A percentile compares a stretch with the other conserved stretches of the same genome.
These are phyloP conservation scores for Metschnikowia henanensis DNA, from an alignment of 805 yeast species.

Conservation along the genomic window DNA sequence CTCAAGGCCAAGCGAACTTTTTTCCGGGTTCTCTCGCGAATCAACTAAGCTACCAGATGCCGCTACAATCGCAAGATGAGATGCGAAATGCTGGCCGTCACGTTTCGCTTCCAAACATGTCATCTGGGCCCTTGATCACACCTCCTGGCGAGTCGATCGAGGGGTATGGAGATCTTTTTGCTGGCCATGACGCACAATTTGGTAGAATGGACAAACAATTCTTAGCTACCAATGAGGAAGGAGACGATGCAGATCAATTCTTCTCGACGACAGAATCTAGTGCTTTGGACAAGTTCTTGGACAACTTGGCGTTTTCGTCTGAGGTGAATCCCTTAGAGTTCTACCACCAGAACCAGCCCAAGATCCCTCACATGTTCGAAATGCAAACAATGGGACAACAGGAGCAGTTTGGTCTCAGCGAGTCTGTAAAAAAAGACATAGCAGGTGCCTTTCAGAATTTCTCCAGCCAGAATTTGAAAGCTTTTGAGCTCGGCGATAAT, in stretches of 20 bases:
- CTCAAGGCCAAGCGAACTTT: background rate
- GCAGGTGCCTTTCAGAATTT: conserved; percentile 35
- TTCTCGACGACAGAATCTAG: conserved; percentile 20
- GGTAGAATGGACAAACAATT: background rate
- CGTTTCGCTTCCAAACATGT: background rate
- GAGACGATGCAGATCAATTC: conserved; percentile 19
- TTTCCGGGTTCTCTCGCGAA: background rate
- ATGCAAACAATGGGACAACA: conserved; percentile 31
- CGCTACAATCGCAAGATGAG: background rate
- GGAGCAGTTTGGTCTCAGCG: conserved; percentile 9
- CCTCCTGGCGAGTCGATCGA: conserved; percentile 12
- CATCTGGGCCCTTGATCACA: conserved; percentile 6
- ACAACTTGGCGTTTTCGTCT: conserved; percentile 35
- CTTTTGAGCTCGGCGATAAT: conserved; percentile 6
- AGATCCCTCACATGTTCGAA: conserved; percentile 21
- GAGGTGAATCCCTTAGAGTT: conserved; percentile 32
- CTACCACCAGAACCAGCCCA: conserved; percentile 19
- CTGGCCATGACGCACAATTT: conserved; percentile 1
- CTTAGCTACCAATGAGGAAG: conserved; percentile 5
- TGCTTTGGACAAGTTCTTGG: conserved; percentile 40
- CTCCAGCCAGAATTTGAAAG: conserved; percentile 17
- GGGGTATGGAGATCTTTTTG: background rate
- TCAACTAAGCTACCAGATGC: background rate
- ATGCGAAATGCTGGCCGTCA: background rate
- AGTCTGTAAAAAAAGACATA: conserved; percentile 27